Conservation (phyloP, 495 filamentous ascomycete species). For the Xylaria venustula region DNA sequence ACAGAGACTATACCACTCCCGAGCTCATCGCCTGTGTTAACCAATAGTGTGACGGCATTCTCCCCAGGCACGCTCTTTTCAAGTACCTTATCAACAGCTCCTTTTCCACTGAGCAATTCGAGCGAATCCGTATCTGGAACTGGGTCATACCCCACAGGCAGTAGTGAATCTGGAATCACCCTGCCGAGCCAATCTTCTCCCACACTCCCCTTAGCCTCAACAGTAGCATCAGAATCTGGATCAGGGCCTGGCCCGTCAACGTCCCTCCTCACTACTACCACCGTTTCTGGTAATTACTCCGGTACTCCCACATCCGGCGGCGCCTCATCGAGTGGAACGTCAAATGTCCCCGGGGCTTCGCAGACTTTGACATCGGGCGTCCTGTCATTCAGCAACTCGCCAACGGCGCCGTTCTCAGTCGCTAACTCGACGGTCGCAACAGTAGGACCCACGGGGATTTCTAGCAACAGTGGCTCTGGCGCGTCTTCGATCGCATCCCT, state of each 20-base stretch:
- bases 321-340: not conserved
- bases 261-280: not conserved
- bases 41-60: not conserved
- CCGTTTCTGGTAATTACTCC: not conserved
- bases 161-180: not conserved
- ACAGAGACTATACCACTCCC: not conserved
- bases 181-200: not conserved
- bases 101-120: constrained; percentile 8
- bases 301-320: not conserved
- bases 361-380: not conserved
- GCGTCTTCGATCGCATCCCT: not conserved
- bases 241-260: not conserved
- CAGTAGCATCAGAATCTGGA: not conserved
- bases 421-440: constrained; percentile 19
- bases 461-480: not conserved
- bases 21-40: not conserved
- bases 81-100: not conserved
- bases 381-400: not conserved
- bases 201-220: not conserved
- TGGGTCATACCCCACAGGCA: not conserved
- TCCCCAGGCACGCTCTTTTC: not conserved
- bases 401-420: constrained; percentile 21
- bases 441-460: not conserved
- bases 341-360: not conserved
- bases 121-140: not conserved